A percentile compares a stretch with the other conserved stretches of the same genome.
These are phyloP conservation scores for Pythium inflatum DNA, from an alignment of 352 stramenopile genomes.

Conservation along the genomic window DNA sequence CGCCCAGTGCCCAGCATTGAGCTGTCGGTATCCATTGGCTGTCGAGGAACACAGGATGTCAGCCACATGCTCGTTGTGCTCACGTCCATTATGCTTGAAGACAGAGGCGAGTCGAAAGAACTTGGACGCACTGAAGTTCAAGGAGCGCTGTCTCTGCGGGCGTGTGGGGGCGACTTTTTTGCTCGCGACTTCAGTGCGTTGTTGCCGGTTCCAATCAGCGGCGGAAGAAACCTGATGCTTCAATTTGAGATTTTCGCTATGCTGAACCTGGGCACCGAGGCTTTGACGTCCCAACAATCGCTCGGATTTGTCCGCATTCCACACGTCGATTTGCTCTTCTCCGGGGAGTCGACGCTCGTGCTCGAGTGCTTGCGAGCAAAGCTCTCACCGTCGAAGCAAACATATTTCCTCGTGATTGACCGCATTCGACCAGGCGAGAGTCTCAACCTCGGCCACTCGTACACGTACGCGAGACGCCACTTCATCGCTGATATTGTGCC, in stretches of 20 bases:
- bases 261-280: slow-evolving; percentile 59
- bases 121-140: slow-evolving; percentile 82
- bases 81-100: slow-evolving; percentile 53
- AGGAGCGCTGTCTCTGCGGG: slow-evolving; percentile 64
- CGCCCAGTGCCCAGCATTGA: slow-evolving; percentile 67
- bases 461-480: slow-evolving; percentile 78
- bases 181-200: slow-evolving; percentile 79
- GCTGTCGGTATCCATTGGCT: slow-evolving; percentile 76
- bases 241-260: slow-evolving; percentile 84
- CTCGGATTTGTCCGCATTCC: slow-evolving; percentile 80
- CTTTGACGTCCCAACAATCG: slow-evolving; percentile 60
- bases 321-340: slow-evolving; percentile 74
- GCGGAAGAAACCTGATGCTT: slow-evolving; percentile 55
- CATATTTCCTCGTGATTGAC: slow-evolving; percentile 80
- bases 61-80: slow-evolving; percentile 80
- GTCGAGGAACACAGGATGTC: slow-evolving; percentile 65
- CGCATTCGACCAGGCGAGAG: slow-evolving; percentile 66
- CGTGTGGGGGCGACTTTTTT: slow-evolving; percentile 75
- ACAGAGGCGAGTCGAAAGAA: slow-evolving; percentile 47
- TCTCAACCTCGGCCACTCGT: slow-evolving; percentile 76
- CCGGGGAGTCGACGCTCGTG: slow-evolving; percentile 71
- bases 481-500: slow-evolving; percentile 76
- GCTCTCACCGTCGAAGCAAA: slow-evolving; percentile 47
- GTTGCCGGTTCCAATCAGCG: slow-evolving; percentile 67
- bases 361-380: slow-evolving; percentile 58